Evolutionary conservation across 2,329 filamentous ascomycete genomes (phyloP), one percentile per base, ranked within the genome.

Genomic region (Diaporthe nobilis): DNA sequence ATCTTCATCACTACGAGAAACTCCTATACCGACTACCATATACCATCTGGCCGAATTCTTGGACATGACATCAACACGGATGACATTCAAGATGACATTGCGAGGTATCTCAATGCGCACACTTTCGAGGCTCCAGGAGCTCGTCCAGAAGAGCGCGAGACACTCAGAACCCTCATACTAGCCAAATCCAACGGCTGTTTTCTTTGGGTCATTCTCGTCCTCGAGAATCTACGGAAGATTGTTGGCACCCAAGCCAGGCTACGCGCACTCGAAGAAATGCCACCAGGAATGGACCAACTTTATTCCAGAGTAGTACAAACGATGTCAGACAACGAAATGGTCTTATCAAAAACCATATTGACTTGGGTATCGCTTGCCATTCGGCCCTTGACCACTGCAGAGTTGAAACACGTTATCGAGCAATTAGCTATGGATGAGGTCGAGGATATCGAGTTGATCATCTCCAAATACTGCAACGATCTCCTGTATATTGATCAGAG

Each of bases 401-500:
- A 42, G 7, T 2, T 61, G 4, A 61, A 42, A 25, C 5, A 42
- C 1, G 7, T 61, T 2, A 17, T 61, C 34, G 58, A 61, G 7
- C 58, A 13, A 0, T 13, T 61, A 42, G 58, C 58, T 0, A 61
- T 61, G 58, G 58, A 61, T 28, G 58, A 61, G 10, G 37, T 42
- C 5, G 37, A 61, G n/a, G 58, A 61, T 9, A 42, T 34, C 10
- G 53, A 34, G 53, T 2, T 10, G 4, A 2, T 61, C 20, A 61
- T 61, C 7, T 25, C 58, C 10, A 61, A 42, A 17, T 61, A 61
- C 58, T 61, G 58, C 58, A 61, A 42, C 10, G 58, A 61, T 42
- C 13, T 61, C 6, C 58, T 61, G 4, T 61, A 25, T 4, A 42
- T 61, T 10, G 58, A 61, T 15, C 10, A 39, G 42, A 10, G 6